Base-by-base conservation (phyloP, 192 early-diverging fungal species). In the Podila epicladia region DNA sequence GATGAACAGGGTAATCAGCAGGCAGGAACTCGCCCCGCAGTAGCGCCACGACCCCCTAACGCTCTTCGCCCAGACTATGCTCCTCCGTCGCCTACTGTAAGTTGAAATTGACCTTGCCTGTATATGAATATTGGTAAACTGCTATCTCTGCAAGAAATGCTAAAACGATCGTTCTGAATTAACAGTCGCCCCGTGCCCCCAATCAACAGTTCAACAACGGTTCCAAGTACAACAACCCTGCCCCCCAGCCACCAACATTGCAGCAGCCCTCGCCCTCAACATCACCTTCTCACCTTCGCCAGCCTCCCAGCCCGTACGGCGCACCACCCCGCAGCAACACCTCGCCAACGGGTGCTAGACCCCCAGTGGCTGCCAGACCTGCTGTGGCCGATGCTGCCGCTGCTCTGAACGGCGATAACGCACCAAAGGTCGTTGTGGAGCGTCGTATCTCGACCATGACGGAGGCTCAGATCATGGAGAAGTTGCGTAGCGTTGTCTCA, bases 381-480 rank as follows among this genome's bases (percentile, higher is more conserved):
- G 77, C 66, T 7, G 77, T 80, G 20, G 66, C 84, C 53, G 78
- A 78, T 64, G 84, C 61, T 13, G 64, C 86, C 32, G 63, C 68
- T 19, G 66, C 80, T 24, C 68, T 80, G 77, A 80, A 78, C 50
- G 75, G 64, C 70, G 65, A 41, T 38, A 71, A n/a, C 60, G 57
- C 66, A 58, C 60, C 82, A 38, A 84, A 77, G 72, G 71, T 86
- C 65, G 78, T 85, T 59, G 73, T 93, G 68, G 93, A 95, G 69
- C 94, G 89, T 67, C 86, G 97, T 65, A 89, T 95, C 77, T 94
- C 94, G 50, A 95, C 94, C 32, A 88, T 97, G 92, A 90, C 94
- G 7, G 97, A 99, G 72, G 87, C 93, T 41, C 95, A 99, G 76
- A 94, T 98, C 38, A 97, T 99, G 96, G 93, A 97, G 59, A 95